Conservation (phyloP, 2,329 filamentous ascomycete species). For the Aspergillus clavatus region DNA sequence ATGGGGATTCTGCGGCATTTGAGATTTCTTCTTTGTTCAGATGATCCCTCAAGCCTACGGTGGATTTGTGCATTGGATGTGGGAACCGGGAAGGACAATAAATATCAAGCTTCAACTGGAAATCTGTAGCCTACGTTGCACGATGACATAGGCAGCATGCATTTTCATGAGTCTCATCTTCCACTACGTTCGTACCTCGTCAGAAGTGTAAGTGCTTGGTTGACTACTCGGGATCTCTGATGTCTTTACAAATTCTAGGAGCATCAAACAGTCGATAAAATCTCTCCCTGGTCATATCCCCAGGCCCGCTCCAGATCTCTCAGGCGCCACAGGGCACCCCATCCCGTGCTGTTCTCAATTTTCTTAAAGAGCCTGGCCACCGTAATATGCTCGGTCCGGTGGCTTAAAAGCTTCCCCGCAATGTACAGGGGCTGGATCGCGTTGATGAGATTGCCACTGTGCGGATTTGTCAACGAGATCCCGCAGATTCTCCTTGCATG, state of each 20-base stretch:
- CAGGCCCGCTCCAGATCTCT: slow-evolving; percentile 44
- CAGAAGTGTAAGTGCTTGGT: no score
- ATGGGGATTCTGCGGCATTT: no score
- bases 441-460: slow-evolving; percentile 52
- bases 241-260: not conserved
- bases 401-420: slow-evolving; percentile 50
- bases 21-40: no score
- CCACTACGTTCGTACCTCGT: no score
- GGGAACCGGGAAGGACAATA: no score
- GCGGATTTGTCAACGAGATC: slow-evolving; percentile 52
- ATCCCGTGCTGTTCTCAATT: slow-evolving; percentile 50
- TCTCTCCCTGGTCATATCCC: slow-evolving; percentile 24
- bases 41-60: no score
- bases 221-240: no score
- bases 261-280: slow-evolving; percentile 17
- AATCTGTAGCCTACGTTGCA: no score
- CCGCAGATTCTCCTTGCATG: slow-evolving; percentile 52
- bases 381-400: slow-evolving; percentile 40
- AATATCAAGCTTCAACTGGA: no score
- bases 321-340: slow-evolving; percentile 50
- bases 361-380: slow-evolving; percentile 39
- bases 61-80: no score
- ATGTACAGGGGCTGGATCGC: slow-evolving; percentile 55
- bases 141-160: no score
- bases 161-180: no score